Evolutionary conservation across 805 yeast species (phyloP), one percentile per base, ranked within the genome.

Genomic region (Candida nonsorbophila): DNA sequence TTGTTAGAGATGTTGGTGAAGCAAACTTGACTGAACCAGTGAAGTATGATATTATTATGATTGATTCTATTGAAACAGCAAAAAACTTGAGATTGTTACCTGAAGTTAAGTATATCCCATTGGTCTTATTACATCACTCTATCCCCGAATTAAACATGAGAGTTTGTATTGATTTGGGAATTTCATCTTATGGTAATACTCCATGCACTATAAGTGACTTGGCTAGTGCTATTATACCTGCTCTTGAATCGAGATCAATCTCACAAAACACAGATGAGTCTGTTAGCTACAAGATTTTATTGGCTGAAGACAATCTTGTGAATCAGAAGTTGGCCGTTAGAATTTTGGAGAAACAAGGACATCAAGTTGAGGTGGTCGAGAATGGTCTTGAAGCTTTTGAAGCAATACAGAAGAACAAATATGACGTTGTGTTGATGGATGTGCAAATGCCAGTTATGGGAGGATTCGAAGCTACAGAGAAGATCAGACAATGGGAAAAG

Each of bases 361-460:
- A 85, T 56, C 67, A 71, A 34, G 88, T 85, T 8, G 79, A 77
- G 34, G 95, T 85, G 26, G 95, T 84, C 5, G 90, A 83, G 51
- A 85, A 85, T 54, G 95, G 95, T 10, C 65, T 73, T 34, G 85
- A 84, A 44, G 94, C 95, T 1, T 71, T 75, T 41, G 84, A 84
- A 36, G 88, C 87, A 1, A 77, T 84, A 25, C 67, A 77, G 50
- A 67, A 71, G 40, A 73, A 70, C 37, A 67, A 70, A 27, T 85
- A 79, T 51, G 95, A 85, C 50, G 88, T 83, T 26, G 82, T 85
- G 12, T 69, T 85, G 42, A 85, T 85, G 95, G 95, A 85, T 60
- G 94, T 85, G 25, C 95, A 85, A 54, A 85, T 85, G 95, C 95
- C 95, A 6, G 84, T 84, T 10, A 86, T 85, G 92, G 94, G 95